Conservation (phyloP, 1,284 basidiomycete species). For the Leccinum subrobustum region DNA sequence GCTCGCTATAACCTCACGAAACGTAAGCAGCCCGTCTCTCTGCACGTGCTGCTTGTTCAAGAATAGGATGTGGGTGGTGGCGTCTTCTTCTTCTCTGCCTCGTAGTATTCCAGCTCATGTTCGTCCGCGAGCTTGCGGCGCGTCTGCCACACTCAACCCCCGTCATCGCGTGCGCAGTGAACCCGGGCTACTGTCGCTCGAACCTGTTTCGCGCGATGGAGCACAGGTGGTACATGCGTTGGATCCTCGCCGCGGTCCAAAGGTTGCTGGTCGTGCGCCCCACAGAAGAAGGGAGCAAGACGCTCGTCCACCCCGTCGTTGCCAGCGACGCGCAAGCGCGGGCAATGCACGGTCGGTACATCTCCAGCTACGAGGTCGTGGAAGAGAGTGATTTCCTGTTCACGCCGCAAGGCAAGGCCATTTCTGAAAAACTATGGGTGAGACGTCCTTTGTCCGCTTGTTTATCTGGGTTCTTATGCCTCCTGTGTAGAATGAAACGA, state of each 20-base stretch:
- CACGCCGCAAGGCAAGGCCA: constrained; percentile 17
- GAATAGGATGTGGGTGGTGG: background rate
- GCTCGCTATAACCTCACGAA: constrained; percentile 34
- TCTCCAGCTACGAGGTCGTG: constrained; percentile 15
- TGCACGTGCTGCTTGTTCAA: background rate
- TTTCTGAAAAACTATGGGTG: constrained; percentile 23
- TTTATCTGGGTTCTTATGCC: background rate
- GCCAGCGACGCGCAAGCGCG: background rate
- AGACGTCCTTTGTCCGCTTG: background rate
- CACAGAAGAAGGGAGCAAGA: constrained; percentile 21
- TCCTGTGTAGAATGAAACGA: constrained; percentile 28
- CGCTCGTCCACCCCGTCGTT: constrained; percentile 17
- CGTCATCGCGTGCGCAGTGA: constrained; percentile 28
- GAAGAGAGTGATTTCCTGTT: constrained; percentile 21
- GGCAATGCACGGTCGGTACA: constrained; percentile 21
- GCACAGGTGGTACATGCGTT: constrained; percentile 3
- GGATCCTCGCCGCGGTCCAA: background rate
- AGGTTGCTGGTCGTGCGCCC: constrained; percentile 9
- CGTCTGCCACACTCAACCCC: constrained; percentile 23
- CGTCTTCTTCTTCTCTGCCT: background rate
- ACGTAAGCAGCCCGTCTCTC: constrained; percentile 19
- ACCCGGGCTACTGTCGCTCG: constrained; percentile 33
- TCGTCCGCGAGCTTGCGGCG: constrained; percentile 29
- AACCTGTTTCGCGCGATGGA: constrained; percentile 17
- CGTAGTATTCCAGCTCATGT: constrained; percentile 28